Evolutionary conservation across 2,329 filamentous ascomycete genomes (phyloP), one percentile per base, ranked within the genome.

Genomic region (Zarea fungicola): DNA sequence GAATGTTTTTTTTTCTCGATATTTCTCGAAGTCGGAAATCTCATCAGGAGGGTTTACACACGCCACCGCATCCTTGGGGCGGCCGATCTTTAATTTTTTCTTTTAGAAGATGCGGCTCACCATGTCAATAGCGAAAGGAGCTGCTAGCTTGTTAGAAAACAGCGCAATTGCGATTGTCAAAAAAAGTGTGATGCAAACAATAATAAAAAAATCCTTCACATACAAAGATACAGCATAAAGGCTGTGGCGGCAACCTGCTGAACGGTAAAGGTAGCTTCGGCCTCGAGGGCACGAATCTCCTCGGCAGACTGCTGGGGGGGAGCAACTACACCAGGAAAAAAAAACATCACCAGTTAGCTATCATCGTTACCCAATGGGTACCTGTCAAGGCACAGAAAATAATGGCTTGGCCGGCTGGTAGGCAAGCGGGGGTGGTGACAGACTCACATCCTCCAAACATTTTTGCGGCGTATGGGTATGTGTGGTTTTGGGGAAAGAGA

Each of bases 191-290:
- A 36, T 11, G 8, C 13, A 34, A 45, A 29, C 5, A 18, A 26
- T 40, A 6, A 28, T 10, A 23, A 48, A 42, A 50, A 51, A 18
- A 16, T 18, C 9, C 26, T 31, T n/a, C 8, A 64, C 85, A 50
- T 81, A 93, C 88, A 89, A 52, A 93, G 71, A 65, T 92, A 92
- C 42, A 93, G 76, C 42, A 87, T 67, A 32, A 84, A 73, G 54
- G 83, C 83, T 14, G 81, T 81, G 32, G 80, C 76, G 48, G 84
- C 63, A 54, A 85, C 85, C 60, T 75, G 77, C 71, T 86, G 82
- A 57, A 92, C 73, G 43, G 83, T 85, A 58, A 76, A 74, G 60
- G 72, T 73, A 43, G 87, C 86, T 65, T 85, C 78, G 52, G 74
- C 73, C 74, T 91, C 86, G 65, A 83, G 77, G 61, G 75, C 73